phyloP scores from a whole-genome alignment of 192 early-diverging fungal species.

The Entomortierella beljakovae region DNA sequence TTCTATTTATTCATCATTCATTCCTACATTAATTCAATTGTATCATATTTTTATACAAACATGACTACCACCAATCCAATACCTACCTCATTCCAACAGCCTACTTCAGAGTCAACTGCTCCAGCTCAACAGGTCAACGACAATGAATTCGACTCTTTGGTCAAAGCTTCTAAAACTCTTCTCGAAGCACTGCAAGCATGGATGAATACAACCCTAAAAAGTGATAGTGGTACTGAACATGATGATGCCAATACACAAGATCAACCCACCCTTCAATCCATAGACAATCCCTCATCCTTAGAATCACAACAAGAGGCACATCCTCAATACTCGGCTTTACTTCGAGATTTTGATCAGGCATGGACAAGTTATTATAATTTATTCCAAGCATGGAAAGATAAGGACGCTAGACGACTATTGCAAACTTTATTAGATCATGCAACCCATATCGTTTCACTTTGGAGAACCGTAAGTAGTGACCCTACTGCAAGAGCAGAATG shows the following conservation, averaged over 20 bases:
- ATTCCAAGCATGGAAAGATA: slow-evolving; percentile 80
- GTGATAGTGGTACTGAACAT: not conserved
- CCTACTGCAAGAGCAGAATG: slow-evolving; percentile 64
- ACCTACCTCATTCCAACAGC: not conserved
- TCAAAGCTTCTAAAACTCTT: slow-evolving; percentile 31
- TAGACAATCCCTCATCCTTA: not conserved
- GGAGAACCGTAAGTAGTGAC: slow-evolving; percentile 66
- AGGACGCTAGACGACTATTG: slow-evolving; percentile 72
- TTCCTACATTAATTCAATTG: not conserved
- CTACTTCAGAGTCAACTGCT: not conserved
- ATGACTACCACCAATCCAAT: not conserved
- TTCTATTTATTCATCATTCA: slow-evolving; percentile 2
- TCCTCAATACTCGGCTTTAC: not conserved
- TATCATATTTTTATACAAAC: not conserved
- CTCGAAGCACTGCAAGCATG: slow-evolving; percentile 31
- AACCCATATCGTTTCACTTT: slow-evolving; percentile 73
- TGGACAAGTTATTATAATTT: slow-evolving; percentile 70
- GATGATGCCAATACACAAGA: not conserved
- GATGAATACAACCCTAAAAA: slow-evolving; percentile 13
- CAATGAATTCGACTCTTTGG: slow-evolving; percentile 20
- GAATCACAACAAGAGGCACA: not conserved
- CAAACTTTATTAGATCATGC: slow-evolving; percentile 74
- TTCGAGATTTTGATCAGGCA: slow-evolving; percentile 57
- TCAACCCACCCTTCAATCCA: not conserved
- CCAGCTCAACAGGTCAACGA: not conserved